A percentile compares a stretch with the other conserved stretches of the same genome.
phyloP scores from a whole-genome alignment of 352 stramenopile genomes.

The Globisporangium orthogonon region DNA sequence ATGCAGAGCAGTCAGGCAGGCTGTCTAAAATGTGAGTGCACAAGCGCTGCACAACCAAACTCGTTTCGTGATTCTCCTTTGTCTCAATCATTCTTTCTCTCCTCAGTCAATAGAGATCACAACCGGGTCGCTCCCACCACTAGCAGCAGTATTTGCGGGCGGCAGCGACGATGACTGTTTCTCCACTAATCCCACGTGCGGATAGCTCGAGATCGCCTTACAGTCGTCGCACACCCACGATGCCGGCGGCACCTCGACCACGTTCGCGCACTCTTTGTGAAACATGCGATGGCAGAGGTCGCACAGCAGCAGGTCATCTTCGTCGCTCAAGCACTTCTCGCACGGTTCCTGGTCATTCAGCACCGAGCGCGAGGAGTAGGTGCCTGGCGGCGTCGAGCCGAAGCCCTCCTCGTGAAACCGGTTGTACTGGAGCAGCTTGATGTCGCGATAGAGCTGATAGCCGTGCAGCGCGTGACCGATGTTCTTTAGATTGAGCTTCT shows the following conservation, averaged over 20 bases:
- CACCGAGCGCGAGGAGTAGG: constrained; percentile 66
- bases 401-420: constrained; percentile 63
- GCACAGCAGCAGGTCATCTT: constrained; percentile 67
- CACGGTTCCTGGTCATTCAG: constrained; percentile 73
- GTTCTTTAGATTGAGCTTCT: constrained; percentile 80
- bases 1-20: background rate
- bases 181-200: constrained; percentile 44
- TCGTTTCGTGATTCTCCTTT: background rate
- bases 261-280: constrained; percentile 78
- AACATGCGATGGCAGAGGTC: constrained; percentile 83
- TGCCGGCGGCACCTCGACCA: constrained; percentile 64
- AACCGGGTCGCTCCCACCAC: constrained; percentile 23
- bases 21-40: background rate
- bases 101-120: constrained; percentile 72
- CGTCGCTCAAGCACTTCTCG: constrained; percentile 62
- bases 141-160: background rate
- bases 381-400: constrained; percentile 41
- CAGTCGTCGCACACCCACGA: constrained; percentile 76
- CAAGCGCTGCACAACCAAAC: background rate
- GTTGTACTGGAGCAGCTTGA: constrained; percentile 71
- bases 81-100: background rate
- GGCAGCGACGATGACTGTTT: background rate
- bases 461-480: constrained; percentile 74
- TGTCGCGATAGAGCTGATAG: constrained; percentile 81
- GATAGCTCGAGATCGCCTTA: constrained; percentile 60